Evolutionary conservation across 2,329 filamentous ascomycete species (phyloP).

Genomic region (Pseudopithomyces maydicus): DNA sequence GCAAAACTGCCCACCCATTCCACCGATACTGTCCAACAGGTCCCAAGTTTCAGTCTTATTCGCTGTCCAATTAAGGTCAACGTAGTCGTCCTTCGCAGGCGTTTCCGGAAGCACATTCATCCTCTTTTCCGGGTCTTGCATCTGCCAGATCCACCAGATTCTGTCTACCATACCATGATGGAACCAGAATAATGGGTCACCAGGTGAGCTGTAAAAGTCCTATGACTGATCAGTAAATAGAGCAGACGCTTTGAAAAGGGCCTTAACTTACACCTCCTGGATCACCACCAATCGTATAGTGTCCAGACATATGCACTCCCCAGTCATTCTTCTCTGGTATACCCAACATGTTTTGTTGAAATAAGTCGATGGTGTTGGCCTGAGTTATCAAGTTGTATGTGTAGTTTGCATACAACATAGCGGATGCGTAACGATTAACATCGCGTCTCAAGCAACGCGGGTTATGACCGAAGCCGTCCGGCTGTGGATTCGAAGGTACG

Average conservation of each 20-base stretch:
- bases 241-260: neutral
- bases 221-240: conserved; percentile 13
- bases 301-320: conserved; percentile 51
- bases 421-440: conserved; percentile 29
- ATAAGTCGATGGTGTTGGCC: conserved; percentile 33
- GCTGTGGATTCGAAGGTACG: conserved; percentile 31
- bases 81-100: conserved; percentile 22
- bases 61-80: conserved; percentile 29
- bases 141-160: conserved; percentile 58
- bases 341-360: conserved; percentile 44
- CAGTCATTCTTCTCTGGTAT: conserved; percentile 32
- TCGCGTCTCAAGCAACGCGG: conserved; percentile 44
- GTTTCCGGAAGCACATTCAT: conserved; percentile 28
- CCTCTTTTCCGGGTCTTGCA: conserved; percentile 41
- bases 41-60: conserved; percentile 22
- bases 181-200: conserved; percentile 54
- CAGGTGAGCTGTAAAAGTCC: conserved; percentile 52
- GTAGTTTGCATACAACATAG: conserved; percentile 21
- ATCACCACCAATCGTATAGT: conserved; percentile 29
- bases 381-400: conserved; percentile 24
- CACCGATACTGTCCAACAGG: conserved; percentile 26
- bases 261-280: conserved; percentile 29
- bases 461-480: conserved; percentile 28
- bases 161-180: conserved; percentile 56
- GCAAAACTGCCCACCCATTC: conserved; percentile 25